Evolutionary conservation across 192 early-diverging fungal genomes (phyloP).

Genomic region (Entomortierella chlamydospora): DNA sequence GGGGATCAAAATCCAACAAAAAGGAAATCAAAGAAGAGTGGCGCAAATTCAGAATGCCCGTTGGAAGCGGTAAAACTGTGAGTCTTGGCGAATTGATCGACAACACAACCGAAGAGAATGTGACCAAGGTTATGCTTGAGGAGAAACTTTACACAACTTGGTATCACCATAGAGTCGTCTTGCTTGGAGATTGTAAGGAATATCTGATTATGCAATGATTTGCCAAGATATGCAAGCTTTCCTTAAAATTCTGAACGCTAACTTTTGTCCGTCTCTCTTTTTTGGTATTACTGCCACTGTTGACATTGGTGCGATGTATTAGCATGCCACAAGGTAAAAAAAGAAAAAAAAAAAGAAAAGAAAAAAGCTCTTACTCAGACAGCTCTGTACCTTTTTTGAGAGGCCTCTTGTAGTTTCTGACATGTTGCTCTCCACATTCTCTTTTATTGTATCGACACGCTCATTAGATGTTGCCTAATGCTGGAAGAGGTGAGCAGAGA

Average conservation of each 20-base stretch:
- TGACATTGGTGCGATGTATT: too few species aligned
- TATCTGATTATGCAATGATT: not conserved
- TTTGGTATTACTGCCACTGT: too few species aligned
- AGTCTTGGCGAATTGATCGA: too few species aligned
- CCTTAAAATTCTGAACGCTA: too few species aligned
- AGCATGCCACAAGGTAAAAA: constrained; percentile 20
- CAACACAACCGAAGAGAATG: not conserved
- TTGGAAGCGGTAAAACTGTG: not conserved
- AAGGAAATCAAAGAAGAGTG: not conserved
- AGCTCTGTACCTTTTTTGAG: too few species aligned
- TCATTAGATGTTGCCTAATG: constrained; percentile 16
- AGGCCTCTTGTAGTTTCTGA: too few species aligned
- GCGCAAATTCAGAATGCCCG: not conserved
- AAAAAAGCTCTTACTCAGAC: too few species aligned
- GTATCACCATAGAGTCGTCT: constrained; percentile 10
- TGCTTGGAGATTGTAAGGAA: constrained; percentile 20
- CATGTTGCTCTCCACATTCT: too few species aligned
- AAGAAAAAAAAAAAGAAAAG: too few species aligned
- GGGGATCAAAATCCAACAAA: not conserved
- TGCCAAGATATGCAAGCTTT: too few species aligned
- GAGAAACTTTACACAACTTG: constrained; percentile 16
- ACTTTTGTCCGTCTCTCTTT: too few species aligned
- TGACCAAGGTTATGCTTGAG: constrained; percentile 18
- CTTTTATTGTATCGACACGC: not conserved
- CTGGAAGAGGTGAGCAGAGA: constrained; percentile 13